Percentiles rank a stretch among this genome's conserved stretches.
phyloP scores from a whole-genome alignment of 345 rosid species.

The Streptanthus diversifolius region DNA sequence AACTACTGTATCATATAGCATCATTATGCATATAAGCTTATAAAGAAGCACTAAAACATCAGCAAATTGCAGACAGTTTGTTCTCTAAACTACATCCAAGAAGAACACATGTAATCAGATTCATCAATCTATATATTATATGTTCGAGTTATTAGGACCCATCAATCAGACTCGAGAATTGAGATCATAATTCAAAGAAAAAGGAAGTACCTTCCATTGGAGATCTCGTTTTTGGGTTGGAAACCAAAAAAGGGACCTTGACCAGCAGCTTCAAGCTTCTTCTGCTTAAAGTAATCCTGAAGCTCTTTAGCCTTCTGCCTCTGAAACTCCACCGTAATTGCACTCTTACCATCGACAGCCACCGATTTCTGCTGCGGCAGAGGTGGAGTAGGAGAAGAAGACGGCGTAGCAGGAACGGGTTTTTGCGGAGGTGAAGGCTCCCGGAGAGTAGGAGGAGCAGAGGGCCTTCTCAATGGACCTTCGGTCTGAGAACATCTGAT shows the following conservation, averaged over 20 bases:
- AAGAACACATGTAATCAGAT: not conserved
- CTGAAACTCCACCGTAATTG: conserved; percentile 75
- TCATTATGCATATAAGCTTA: not conserved
- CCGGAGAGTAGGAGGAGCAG: conserved; percentile 54
- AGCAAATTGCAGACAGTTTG: not conserved
- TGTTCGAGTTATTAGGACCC: not conserved
- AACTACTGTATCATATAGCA: not conserved
- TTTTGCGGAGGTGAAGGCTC: conserved; percentile 45
- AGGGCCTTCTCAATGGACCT: conserved; percentile 88
- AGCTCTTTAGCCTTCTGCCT: conserved; percentile 88
- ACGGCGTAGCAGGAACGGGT: conserved; percentile 43
- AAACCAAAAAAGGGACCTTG: conserved; percentile 93
- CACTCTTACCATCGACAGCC: conserved; percentile 37
- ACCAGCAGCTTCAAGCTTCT: conserved; percentile 80
- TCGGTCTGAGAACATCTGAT: conserved; percentile 77
- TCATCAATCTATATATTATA: not conserved
- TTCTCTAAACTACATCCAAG: not conserved
- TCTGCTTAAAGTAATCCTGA: conserved; percentile 79
- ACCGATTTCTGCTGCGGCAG: conserved; percentile 31
- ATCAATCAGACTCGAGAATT: not conserved
- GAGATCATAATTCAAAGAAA: not conserved
- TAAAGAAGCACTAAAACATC: not conserved
- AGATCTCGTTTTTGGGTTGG: conserved; percentile 77
- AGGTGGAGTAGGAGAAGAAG: conserved; percentile 32
- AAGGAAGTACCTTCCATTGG: conserved; percentile 73